phyloP scores from a whole-genome alignment of 768 basidiomycete genomes.

The Erythrobasidium yunnanense region DNA sequence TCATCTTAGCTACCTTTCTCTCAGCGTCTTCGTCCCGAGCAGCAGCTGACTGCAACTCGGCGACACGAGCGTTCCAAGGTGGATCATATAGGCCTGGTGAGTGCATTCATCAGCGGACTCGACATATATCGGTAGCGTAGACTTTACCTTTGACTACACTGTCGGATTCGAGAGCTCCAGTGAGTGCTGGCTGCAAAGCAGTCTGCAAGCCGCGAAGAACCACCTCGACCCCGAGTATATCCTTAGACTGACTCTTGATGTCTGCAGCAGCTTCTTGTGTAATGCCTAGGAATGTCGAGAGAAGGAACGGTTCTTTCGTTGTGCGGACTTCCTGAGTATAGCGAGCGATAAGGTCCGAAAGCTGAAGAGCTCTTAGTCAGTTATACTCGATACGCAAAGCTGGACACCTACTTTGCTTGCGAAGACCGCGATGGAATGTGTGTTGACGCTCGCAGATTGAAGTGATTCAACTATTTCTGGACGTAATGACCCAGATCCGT shows the following conservation, averaged over 20 bases:
- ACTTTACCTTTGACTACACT: constrained; percentile 65
- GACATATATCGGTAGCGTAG: background rate
- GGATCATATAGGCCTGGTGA: constrained; percentile 47
- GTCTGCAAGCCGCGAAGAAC: constrained; percentile 42
- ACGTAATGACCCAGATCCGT: constrained; percentile 61
- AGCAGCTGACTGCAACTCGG: constrained; percentile 67
- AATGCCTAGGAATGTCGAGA: constrained; percentile 58
- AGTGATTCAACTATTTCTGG: constrained; percentile 30
- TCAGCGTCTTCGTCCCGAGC: constrained; percentile 88
- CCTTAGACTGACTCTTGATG: constrained; percentile 46
- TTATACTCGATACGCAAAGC: constrained; percentile 89
- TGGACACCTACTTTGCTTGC: constrained; percentile 59
- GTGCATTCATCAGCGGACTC: background rate
- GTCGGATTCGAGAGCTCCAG: constrained; percentile 61
- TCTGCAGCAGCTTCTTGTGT: constrained; percentile 61
- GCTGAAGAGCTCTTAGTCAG: too few species aligned
- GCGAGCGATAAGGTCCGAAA: constrained; percentile 78
- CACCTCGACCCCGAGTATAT: constrained; percentile 53
- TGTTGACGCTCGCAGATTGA: constrained; percentile 47
- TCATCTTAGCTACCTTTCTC: constrained; percentile 68
- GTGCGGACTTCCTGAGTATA: constrained; percentile 71
- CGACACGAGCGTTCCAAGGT: constrained; percentile 75
- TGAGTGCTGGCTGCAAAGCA: constrained; percentile 46
- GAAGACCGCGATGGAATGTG: constrained; percentile 62
- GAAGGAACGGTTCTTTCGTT: constrained; percentile 65